phyloP scores from a whole-genome alignment of 1,284 basidiomycete genomes.

The Cutaneotrichosporon sp. region DNA sequence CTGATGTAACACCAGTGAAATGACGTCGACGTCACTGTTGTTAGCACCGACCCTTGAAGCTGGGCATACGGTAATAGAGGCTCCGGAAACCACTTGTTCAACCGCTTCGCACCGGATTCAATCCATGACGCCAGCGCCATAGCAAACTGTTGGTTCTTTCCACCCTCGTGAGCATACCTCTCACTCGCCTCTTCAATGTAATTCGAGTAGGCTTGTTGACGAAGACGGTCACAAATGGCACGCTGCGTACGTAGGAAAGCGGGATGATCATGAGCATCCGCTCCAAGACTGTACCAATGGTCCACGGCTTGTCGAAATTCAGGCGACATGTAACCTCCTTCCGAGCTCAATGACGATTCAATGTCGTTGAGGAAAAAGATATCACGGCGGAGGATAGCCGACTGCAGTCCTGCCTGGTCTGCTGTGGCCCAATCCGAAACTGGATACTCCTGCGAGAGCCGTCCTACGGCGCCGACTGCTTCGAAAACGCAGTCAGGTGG shows the following conservation, averaged over 20 bases:
- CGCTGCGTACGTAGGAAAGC: slow-evolving; percentile 50
- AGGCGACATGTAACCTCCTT: slow-evolving; percentile 51
- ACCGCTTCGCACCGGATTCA: slow-evolving; percentile 72
- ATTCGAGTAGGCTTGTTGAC: slow-evolving; percentile 61
- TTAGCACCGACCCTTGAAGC: not conserved
- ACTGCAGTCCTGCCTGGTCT: slow-evolving; percentile 51
- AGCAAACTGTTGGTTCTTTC: slow-evolving; percentile 32
- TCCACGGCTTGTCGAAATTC: slow-evolving; percentile 66
- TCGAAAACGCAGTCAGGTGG: slow-evolving; percentile 92
- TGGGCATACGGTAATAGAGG: slow-evolving; percentile 67
- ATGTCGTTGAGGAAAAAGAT: slow-evolving; percentile 29
- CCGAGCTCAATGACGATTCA: slow-evolving; percentile 18
- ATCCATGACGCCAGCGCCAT: slow-evolving; percentile 81
- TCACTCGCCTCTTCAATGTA: slow-evolving; percentile 65
- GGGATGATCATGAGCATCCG: slow-evolving; percentile 51
- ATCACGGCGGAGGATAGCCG: slow-evolving; percentile 23
- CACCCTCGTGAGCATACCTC: slow-evolving; percentile 27
- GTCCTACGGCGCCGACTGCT: slow-evolving; percentile 67
- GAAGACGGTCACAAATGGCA: slow-evolving; percentile 64
- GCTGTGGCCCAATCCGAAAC: slow-evolving; percentile 70
- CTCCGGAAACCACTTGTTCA: slow-evolving; percentile 73
- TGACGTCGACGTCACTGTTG: slow-evolving; percentile 66
- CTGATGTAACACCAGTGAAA: slow-evolving; percentile 68
- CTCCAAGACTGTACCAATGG: slow-evolving; percentile 61
- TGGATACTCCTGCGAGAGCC: slow-evolving; percentile 63